Base-by-base conservation (phyloP, 768 basidiomycete species). In the Lactarius pseudohatsudake region DNA sequence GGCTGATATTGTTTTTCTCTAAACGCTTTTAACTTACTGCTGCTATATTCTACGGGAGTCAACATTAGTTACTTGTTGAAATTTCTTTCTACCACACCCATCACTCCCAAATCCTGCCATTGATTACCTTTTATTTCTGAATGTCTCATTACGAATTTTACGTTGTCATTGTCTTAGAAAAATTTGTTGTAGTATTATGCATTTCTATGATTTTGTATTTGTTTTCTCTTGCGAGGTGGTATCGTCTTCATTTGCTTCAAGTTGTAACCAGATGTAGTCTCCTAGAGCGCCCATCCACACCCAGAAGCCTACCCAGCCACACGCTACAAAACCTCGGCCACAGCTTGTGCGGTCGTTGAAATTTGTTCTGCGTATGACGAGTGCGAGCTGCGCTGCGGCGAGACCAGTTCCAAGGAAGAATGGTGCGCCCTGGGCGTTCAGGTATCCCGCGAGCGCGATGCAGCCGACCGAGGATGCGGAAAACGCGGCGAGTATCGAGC, bases 281-380 rank as follows among this genome's bases (percentile, higher is more conserved):
- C 77, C 83, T 13, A 86, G 72, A 16, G 91, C 82, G 11, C 94
- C 95, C 76, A 86, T 84, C 91, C 91, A 95, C 15, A 96, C 78
- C 87, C 88, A 89, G 69, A 92, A 90, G 0, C 95, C 95, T 32
- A 90, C 80, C 88, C 89, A 93, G 0, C 93, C 93, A 75, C 94
- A 96, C 1, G 88, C 87, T 7, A 85, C 84, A 66, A 99, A 99
- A 7, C 92, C 92, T 67, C 82, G 83, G 95, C 95, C 97, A 74
- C 95, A 97, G 75, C 92, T 94, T 26, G 79, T 72, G 8, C 94
- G 82, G 68, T 75, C 78, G 59, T 96, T 81, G 67, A 94, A 94
- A 72, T 97, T 82, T 4, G 93, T 96, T 36, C 75, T 79, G 71
- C 82, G 80, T 22, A 97, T 77, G 22, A 97, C 84, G 64, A 91